Evolutionary conservation across 73 alveolate species (phyloP).

Genomic region (Strombidium stylifer): DNA sequence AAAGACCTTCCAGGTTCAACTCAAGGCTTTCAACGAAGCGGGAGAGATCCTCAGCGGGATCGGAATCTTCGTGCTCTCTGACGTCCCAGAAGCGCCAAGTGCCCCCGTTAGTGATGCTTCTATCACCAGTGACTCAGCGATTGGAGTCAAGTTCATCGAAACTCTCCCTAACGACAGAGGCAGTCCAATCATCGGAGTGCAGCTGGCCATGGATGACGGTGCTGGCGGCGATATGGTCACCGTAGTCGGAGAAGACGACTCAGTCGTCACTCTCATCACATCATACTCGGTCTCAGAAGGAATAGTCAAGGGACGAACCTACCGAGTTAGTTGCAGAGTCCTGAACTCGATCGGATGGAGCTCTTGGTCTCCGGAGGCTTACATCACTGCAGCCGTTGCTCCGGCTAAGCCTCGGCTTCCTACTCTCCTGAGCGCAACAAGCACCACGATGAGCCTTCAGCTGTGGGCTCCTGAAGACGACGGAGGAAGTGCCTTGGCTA

Average conservation of each 20-base stretch:
- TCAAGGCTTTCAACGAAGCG: conserved; percentile 53
- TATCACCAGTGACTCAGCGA: conserved; percentile 27
- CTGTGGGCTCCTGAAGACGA: conserved; percentile 34
- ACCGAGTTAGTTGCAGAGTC: conserved; percentile 43
- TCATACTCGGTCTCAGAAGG: conserved; percentile 12
- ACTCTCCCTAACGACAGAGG: conserved; percentile 52
- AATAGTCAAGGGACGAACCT: conserved; percentile 36
- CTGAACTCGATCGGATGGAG: conserved; percentile 53
- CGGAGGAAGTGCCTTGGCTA: conserved; percentile 47
- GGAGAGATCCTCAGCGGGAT: conserved; percentile 36
- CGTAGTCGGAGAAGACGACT: conserved; percentile 23
- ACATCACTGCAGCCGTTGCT: conserved; percentile 49
- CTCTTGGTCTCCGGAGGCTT: conserved; percentile 21
- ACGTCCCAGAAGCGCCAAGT: conserved; percentile 42
- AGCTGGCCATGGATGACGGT: conserved; percentile 52
- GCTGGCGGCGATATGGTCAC: conserved; percentile 26
- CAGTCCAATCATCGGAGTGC: conserved; percentile 12
- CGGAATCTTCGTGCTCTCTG: conserved; percentile 22
- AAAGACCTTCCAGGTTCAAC: conserved; percentile 25
- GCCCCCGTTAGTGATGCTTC: conserved; percentile 29
- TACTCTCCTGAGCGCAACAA: conserved; percentile 19
- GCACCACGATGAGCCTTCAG: conserved; percentile 6
- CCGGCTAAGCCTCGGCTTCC: conserved; percentile 59
- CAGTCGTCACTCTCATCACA: conserved; percentile 13
- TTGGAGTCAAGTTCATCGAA: conserved; percentile 22